Percentiles rank a stretch among this genome's conserved stretches.
Evolutionary conservation across 2,329 filamentous ascomycete genomes (phyloP).

Genomic region (Talaromyces sp.): DNA sequence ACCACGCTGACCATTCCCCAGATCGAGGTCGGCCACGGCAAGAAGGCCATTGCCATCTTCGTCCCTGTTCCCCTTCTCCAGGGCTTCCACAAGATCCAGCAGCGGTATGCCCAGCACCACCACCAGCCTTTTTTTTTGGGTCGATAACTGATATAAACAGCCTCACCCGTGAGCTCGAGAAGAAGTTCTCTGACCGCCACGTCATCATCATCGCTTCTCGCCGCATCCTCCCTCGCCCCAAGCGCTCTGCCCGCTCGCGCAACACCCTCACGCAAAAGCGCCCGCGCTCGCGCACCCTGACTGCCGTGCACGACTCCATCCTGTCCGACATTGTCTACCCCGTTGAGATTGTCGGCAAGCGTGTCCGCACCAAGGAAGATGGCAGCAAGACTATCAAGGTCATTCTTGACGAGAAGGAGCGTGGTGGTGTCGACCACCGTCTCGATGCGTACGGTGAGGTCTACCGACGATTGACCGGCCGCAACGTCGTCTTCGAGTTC

Average conservation of each 20-base stretch:
- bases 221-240: slow-evolving; percentile 97
- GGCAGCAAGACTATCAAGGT: slow-evolving; percentile 98
- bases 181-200: slow-evolving; percentile 99
- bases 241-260: slow-evolving; percentile 95
- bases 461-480: slow-evolving; percentile 96
- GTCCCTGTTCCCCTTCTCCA: slow-evolving; percentile 98
- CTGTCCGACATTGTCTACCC: slow-evolving; percentile 97
- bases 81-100: slow-evolving; percentile 99
- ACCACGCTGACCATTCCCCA: slow-evolving; percentile 39
- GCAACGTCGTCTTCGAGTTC: slow-evolving; percentile 97
- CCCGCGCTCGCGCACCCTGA: slow-evolving; percentile 93
- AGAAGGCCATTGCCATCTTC: slow-evolving; percentile 99
- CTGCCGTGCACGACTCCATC: slow-evolving; percentile 97
- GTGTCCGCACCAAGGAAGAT: slow-evolving; percentile 97
- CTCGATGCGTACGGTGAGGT: slow-evolving; percentile 99
- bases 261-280: slow-evolving; percentile 98
- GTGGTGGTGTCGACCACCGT: slow-evolving; percentile 97
- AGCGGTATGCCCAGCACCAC: slow-evolving; percentile 66
- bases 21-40: slow-evolving; percentile 99
- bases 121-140: slow-evolving; percentile 8
- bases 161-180: slow-evolving; percentile 99
- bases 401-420: slow-evolving; percentile 99
- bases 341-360: slow-evolving; percentile 99
- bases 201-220: slow-evolving; percentile 98
- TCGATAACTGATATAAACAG: slow-evolving; percentile 42